Evolutionary conservation across 2,329 filamentous ascomycete species (phyloP).

Genomic region (Pleoardoris graminearum): DNA sequence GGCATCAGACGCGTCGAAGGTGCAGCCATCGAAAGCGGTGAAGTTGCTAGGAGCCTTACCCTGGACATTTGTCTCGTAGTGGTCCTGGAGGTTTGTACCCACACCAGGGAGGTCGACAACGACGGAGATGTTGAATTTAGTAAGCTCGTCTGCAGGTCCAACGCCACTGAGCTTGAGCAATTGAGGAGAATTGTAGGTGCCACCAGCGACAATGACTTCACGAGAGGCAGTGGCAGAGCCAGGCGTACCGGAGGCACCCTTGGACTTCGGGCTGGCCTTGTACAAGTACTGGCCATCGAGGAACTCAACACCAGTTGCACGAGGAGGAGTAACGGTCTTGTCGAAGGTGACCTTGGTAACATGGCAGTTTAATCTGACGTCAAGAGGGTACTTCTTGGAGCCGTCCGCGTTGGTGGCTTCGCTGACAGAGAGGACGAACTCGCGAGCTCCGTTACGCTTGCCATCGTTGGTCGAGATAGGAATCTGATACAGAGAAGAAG

Average conservation of each 20-base stretch:
- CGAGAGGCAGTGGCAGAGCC: conserved; percentile 4
- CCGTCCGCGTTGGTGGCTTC: conserved; percentile 56
- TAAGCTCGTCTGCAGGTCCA: conserved; percentile 57
- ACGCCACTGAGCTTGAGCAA: conserved; percentile 65
- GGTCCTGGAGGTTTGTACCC: conserved; percentile 66
- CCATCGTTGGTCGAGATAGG: conserved; percentile 57
- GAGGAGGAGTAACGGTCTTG: conserved; percentile 8
- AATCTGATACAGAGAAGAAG: conserved; percentile 60
- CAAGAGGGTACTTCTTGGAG: conserved; percentile 59
- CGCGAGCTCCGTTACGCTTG: conserved; percentile 58
- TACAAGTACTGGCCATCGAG: conserved; percentile 1
- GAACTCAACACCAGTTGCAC: conserved; percentile 6
- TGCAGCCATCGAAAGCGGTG: conserved; percentile 45
- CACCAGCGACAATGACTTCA: conserved; percentile 36
- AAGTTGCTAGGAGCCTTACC: conserved; percentile 29
- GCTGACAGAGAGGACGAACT: conserved; percentile 58
- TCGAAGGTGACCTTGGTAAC: conserved; percentile 9
- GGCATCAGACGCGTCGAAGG: conserved; percentile 44
- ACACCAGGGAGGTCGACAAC: conserved; percentile 62
- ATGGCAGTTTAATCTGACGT: conserved; percentile 63
- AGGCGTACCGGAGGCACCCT: conserved; percentile 41
- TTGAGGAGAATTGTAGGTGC: conserved; percentile 65
- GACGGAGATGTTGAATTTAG: conserved; percentile 55
- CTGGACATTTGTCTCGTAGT: conserved; percentile 49
- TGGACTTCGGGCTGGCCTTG: neutral